These are phyloP conservation scores for Allium fistulosum DNA, from an alignment of 106 monocot species.

Conservation along the genomic window DNA sequence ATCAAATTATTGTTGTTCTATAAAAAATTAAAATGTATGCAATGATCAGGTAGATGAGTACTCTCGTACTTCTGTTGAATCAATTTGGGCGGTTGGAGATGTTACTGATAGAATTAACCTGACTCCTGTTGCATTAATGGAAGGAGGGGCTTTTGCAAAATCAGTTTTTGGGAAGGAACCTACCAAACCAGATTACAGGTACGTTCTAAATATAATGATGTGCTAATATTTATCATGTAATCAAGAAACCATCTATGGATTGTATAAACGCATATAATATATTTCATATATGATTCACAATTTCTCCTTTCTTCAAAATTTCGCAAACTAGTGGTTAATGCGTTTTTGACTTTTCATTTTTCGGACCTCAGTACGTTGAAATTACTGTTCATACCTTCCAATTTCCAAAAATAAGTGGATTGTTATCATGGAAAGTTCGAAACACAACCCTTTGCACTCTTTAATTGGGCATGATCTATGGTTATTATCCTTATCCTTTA, in stretches of 20 bases:
- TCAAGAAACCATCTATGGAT: too few species aligned
- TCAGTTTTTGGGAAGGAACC: constrained; percentile 80
- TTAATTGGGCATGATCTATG: not conserved
- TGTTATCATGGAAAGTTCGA: too few species aligned
- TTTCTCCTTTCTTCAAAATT: too few species aligned
- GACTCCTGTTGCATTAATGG: constrained; percentile 98
- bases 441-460: not conserved
- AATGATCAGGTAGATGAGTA: constrained; percentile 77
- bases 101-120: constrained; percentile 88
- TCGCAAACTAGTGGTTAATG: too few species aligned
- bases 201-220: not conserved
- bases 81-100: constrained; percentile 99
- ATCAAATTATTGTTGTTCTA: not conserved
- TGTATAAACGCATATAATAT: too few species aligned
- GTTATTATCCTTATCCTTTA: too few species aligned
- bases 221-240: too few species aligned
- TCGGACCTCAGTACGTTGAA: too few species aligned
- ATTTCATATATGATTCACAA: too few species aligned
- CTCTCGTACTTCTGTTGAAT: constrained; percentile 77
- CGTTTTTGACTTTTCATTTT: not conserved
- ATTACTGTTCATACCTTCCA: too few species aligned
- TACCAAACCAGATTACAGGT: constrained; percentile 84
- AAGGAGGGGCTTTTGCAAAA: constrained; percentile 93
- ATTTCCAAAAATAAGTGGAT: too few species aligned
- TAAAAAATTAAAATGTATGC: not conserved